These are phyloP conservation scores for Kodamaea arcana DNA, from an alignment of 1,139 yeast genomes.

Conservation along the genomic window DNA sequence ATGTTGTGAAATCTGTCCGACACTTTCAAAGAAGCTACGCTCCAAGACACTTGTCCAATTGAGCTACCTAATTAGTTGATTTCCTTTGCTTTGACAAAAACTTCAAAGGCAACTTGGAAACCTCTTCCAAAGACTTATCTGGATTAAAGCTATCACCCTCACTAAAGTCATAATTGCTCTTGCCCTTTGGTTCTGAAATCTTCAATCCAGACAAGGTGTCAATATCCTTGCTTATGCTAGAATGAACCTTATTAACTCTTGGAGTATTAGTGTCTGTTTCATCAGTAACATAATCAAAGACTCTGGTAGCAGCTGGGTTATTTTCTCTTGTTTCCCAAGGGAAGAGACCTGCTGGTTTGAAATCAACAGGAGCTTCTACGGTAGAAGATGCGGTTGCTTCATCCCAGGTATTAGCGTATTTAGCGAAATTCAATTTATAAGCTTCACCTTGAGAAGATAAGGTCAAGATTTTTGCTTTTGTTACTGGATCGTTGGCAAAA, in stretches of 20 bases:
- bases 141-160: constrained; percentile 18
- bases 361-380: constrained; percentile 3
- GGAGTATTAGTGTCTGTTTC: constrained; percentile 4
- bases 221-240: constrained; percentile 6
- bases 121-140: constrained; percentile 23
- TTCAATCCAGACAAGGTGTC: constrained; percentile 10
- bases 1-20: too few species aligned
- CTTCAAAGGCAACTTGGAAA: constrained; percentile 22
- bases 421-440: constrained; percentile 27
- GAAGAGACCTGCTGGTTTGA: constrained; percentile 20
- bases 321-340: constrained; percentile 40
- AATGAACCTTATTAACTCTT: constrained; percentile 2
- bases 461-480: constrained; percentile 10
- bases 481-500: constrained; percentile 11
- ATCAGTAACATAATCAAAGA: constrained; percentile 10
- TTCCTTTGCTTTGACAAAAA: constrained; percentile 15
- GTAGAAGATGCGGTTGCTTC: constrained; percentile 1
- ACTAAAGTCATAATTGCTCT: constrained; percentile 10
- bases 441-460: constrained; percentile 33
- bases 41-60: too few species aligned
- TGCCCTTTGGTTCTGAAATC: constrained; percentile 4
- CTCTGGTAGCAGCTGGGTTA: constrained; percentile 12
- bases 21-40: too few species aligned
- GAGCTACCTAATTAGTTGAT: too few species aligned
- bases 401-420: constrained; percentile 28